Conservation (phyloP, 345 rosid genomes). For the Ceriops decandra region DNA sequence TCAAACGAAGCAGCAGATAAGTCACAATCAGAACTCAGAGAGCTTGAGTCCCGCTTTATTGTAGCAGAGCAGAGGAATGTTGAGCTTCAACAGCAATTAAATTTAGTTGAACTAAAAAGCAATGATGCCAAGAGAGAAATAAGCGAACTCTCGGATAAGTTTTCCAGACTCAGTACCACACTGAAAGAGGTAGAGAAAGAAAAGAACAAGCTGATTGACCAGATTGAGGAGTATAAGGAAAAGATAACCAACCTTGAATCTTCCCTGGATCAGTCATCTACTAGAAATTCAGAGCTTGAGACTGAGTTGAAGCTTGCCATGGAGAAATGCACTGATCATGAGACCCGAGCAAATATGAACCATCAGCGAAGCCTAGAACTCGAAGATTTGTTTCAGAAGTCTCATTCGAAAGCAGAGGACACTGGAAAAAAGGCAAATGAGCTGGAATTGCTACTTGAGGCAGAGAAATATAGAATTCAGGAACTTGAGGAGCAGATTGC, state of each 20-base stretch:
- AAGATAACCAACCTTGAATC: conserved; percentile 53
- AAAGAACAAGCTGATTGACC: conserved; percentile 42
- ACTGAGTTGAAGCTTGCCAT: conserved; percentile 47
- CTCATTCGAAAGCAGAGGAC: conserved; percentile 38
- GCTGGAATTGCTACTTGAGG: conserved; percentile 80
- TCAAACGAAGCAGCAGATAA: conserved; percentile 62
- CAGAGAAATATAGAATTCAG: conserved; percentile 85
- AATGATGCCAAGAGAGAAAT: conserved; percentile 55
- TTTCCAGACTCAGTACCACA: conserved; percentile 45
- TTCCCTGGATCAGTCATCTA: conserved; percentile 43
- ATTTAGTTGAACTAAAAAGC: conserved; percentile 45
- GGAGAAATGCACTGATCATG: conserved; percentile 62
- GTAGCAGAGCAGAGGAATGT: conserved; percentile 68
- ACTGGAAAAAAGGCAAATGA: conserved; percentile 67
- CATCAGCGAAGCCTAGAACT: conserved; percentile 29
- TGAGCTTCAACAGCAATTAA: conserved; percentile 73
- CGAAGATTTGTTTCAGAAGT: conserved; percentile 28
- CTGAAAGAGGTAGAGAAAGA: conserved; percentile 56
- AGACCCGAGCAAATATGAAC: conserved; percentile 37
- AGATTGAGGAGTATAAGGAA: conserved; percentile 50
- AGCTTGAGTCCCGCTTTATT: conserved; percentile 53
- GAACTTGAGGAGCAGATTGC: conserved; percentile 84
- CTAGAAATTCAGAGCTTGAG: conserved; percentile 51
- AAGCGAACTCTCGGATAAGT: conserved; percentile 49
- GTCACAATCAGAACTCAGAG: conserved; percentile 57